Conservation (phyloP, 768 basidiomycete genomes). For the Lactarius tabidus region DNA sequence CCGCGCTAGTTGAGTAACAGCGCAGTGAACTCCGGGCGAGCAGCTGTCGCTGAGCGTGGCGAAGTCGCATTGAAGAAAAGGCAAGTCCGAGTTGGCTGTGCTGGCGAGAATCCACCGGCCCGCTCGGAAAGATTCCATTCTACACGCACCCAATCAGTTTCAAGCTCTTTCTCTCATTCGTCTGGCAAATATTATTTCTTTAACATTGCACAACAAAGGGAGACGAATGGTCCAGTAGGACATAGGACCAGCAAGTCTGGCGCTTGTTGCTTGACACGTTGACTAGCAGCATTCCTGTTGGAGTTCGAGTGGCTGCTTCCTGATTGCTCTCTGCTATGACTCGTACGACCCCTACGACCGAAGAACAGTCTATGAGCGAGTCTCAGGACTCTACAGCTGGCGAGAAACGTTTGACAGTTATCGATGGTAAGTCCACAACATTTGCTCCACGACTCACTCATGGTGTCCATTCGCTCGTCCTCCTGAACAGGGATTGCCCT, state of each 20-base stretch:
- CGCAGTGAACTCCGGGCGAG: conserved; percentile 9
- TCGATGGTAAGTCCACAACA: conserved; percentile 1
- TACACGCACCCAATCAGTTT: no score
- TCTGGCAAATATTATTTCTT: not conserved
- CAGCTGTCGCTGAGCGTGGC: conserved; percentile 13
- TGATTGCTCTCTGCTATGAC: not conserved
- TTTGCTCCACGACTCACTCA: not conserved
- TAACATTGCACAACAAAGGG: not conserved
- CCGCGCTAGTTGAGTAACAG: conserved; percentile 1
- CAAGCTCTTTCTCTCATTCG: not conserved
- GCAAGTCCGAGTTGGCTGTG: not conserved
- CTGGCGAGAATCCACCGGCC: not conserved
- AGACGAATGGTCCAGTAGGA: not conserved
- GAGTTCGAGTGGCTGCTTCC: not conserved
- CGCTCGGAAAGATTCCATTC: not conserved
- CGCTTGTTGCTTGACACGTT: not conserved
- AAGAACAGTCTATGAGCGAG: not conserved
- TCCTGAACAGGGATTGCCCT: conserved; percentile 4
- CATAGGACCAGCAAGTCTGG: no score
- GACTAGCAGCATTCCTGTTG: no score
- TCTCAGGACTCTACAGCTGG: conserved; percentile 1
- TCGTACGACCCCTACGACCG: not conserved
- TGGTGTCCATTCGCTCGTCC: not conserved
- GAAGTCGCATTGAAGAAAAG: conserved; percentile 7
- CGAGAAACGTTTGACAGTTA: conserved; percentile 2